Conservation (phyloP, 176 grass and related monocot genomes). For the Oryza meridionalis region DNA sequence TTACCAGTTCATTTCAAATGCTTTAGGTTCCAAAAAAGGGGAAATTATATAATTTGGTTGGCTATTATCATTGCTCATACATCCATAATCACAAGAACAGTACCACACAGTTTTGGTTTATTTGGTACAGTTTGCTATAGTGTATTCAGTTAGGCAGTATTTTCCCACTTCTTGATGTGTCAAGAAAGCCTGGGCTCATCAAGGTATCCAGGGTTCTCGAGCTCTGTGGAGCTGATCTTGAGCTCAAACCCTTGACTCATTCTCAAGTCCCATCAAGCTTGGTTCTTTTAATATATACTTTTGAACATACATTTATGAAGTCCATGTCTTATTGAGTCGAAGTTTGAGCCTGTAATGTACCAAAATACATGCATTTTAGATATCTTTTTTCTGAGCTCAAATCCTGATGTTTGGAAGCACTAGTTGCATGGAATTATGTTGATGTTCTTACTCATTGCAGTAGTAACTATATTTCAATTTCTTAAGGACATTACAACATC, state of each 20-base stretch:
- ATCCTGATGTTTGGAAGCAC: no score
- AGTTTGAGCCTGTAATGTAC: no score
- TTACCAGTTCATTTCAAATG: neutral
- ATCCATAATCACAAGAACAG: conserved; percentile 27
- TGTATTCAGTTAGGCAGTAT: neutral
- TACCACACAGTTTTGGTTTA: neutral
- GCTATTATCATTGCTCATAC: neutral
- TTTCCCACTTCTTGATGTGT: neutral
- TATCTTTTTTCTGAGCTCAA: no score
- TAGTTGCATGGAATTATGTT: neutral
- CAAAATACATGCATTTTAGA: no score
- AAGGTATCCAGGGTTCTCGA: neutral
- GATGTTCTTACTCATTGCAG: neutral
- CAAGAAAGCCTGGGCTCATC: neutral
- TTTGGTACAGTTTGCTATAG: neutral
- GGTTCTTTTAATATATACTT: neutral
- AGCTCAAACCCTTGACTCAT: neutral
- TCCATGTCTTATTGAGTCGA: neutral
- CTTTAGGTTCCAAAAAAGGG: conserved; percentile 20
- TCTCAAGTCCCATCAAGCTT: neutral
- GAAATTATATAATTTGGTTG: neutral
- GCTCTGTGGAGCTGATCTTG: neutral
- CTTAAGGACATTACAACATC: conserved; percentile 1
- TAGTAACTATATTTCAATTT: neutral
- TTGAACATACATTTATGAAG: neutral